Evolutionary conservation across 441 rosid species (phyloP).

Genomic region (Omphalea diandra): DNA sequence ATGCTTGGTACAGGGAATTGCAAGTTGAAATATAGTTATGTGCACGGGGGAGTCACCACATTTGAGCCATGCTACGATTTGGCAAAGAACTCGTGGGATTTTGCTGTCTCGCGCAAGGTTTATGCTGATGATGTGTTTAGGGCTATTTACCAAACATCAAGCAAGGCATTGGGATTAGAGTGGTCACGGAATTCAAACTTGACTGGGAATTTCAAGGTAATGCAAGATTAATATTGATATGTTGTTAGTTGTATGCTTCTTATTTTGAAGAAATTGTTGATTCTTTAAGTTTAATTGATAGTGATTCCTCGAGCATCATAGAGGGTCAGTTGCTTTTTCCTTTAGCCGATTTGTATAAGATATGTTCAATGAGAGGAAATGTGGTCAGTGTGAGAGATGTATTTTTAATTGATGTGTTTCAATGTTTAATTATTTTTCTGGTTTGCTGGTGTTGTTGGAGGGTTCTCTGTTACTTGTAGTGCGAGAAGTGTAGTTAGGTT

Average conservation of each 20-base stretch:
- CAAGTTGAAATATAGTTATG: conserved; percentile 80
- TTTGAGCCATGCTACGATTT: conserved; percentile 82
- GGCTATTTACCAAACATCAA: conserved; percentile 71
- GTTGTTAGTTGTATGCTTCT: not conserved
- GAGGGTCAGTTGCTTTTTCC: no score
- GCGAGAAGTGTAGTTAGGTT: no score
- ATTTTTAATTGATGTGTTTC: no score
- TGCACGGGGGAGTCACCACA: conserved; percentile 60
- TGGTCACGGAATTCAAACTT: conserved; percentile 67
- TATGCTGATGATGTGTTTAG: conserved; percentile 57
- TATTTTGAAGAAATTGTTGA: no score
- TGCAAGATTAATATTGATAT: not conserved
- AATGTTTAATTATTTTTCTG: no score
- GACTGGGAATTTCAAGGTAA: conserved; percentile 67
- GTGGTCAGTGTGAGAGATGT: no score
- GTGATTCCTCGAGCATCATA: no score
- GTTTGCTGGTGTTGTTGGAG: no score
- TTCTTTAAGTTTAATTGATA: no score
- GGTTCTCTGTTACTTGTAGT: no score
- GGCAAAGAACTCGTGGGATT: conserved; percentile 83
- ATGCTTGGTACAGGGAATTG: conserved; percentile 73
- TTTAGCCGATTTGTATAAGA: no score
- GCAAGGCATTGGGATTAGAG: conserved; percentile 66
- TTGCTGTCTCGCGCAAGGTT: conserved; percentile 59
- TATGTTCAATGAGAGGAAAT: no score